A percentile compares a stretch with the other conserved stretches of the same genome.
Evolutionary conservation across 2,329 filamentous ascomycete genomes (phyloP).

Genomic region (Volutella citrinella): DNA sequence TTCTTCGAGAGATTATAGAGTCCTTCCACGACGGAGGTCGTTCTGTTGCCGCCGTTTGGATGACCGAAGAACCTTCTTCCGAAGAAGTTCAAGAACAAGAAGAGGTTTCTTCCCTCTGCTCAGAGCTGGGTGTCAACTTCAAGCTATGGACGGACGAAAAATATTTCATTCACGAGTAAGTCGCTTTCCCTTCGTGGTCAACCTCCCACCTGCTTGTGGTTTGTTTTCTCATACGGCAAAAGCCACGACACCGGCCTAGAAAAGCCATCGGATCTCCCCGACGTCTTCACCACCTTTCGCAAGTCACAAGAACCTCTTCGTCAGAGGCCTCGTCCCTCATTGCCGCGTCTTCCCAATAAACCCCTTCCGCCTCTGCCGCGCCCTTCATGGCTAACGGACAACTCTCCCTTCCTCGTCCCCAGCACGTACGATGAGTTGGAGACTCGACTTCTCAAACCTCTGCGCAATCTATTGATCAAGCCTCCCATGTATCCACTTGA

Average conservation of each 20-base stretch:
- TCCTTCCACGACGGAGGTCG: constrained; percentile 41
- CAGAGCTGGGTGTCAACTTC: constrained; percentile 54
- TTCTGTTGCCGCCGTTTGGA: constrained; percentile 64
- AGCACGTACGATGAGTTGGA: constrained; percentile 50
- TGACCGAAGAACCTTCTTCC: constrained; percentile 65
- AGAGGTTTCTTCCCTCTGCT: constrained; percentile 50
- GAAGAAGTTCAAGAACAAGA: constrained; percentile 68
- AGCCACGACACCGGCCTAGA: constrained; percentile 66
- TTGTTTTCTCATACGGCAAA: neutral
- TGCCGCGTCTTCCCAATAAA: constrained; percentile 49
- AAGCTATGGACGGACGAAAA: constrained; percentile 72
- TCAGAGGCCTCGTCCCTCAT: constrained; percentile 55
- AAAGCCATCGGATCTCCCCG: constrained; percentile 59
- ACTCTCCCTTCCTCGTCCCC: constrained; percentile 62
- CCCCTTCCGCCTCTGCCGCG: constrained; percentile 58
- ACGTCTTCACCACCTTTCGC: constrained; percentile 73
- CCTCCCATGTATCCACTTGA: constrained; percentile 51
- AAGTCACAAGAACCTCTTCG: constrained; percentile 71
- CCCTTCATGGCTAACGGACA: constrained; percentile 48
- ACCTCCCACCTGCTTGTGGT: neutral
- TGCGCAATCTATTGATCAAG: constrained; percentile 49
- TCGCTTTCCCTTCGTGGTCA: too few species aligned
- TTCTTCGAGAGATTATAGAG: constrained; percentile 56
- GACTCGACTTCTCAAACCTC: constrained; percentile 53
- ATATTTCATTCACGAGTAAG: constrained; percentile 76